Base-by-base conservation (phyloP, 805 yeast species). In the Pichia deserticola region DNA sequence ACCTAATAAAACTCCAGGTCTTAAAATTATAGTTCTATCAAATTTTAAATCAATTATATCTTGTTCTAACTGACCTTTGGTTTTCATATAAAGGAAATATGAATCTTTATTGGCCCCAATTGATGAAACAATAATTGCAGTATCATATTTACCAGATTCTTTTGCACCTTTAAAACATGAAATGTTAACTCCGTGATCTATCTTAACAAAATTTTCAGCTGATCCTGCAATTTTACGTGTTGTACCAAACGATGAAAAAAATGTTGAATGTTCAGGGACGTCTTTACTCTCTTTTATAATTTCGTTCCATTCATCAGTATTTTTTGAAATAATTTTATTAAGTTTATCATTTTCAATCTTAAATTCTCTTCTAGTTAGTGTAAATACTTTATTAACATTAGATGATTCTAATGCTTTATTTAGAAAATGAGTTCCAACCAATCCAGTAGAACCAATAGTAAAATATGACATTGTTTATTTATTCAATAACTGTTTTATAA, bases 1-100 rank as follows among this genome's bases (percentile, higher is more conserved):
- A 5, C 96, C 96, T 6, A 86, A 57, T 36, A 89, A 68, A 0
- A 72, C 63, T 12, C 96, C 96, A 0, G 97, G 97, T 59, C 87
- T 75, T 49, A 89, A 64, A 53, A 89, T 84, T 46, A 88, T 76
- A 1, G 89, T 81, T 48, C 79, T 72, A n/a, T 81, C 82, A 64
- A 88, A 89, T 30, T 72, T 75, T 50, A 89, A 70, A 0, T 70
- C 80, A 41, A 72, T 66, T 9, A 89, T 69, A 43, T 79, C 88
- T 42, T 81, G 76, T 62, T 89, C 97, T 44, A 86, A 70, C 46
- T 81, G 77, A 32, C 95, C 96, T 63, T 89, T 89, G 65, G 84
- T 73, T 56, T 73, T 73, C 41, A 78, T 47, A 59, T 89, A 89
- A 5, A 82, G 75, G 40, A 86, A 71, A n/a, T 57, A 57, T 0